Evolutionary conservation across 306 rosid species (phyloP), one percentile per base, ranked within the genome.

Genomic region (Prunus persica): DNA sequence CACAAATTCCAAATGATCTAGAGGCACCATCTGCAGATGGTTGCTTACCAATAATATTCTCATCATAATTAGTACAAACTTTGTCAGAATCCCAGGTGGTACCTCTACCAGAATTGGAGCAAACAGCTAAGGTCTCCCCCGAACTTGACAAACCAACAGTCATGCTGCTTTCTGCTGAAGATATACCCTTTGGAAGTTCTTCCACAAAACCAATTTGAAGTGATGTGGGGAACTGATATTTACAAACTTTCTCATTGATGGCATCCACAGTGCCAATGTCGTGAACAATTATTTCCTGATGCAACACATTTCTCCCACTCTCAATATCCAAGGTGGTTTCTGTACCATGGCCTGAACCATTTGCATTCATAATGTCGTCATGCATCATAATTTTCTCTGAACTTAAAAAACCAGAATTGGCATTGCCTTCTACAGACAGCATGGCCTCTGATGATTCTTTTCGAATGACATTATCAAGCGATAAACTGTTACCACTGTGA

Each of bases 1-100:
- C 79, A 80, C 80, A 79, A 77, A 77, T 78, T 81, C 76, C 90
- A 80, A 74, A 78, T 75, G 82, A 84, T 72, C 43, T 69, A 73
- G 71, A 45, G 55, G 52, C 78, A 58, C 82, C 76, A 83, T 79
- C 38, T 14, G 72, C 57, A 47, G 84, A 73, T 71, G 79, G 79
- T 71, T 56, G 76, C 79, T 74, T 82, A 24, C 51, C 80, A 30
- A 24, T 52, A 61, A 77, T 68, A 68, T 81, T 75, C 79, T 82
- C 86, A 55, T 64, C 84, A 71, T 65, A 76, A 82, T 73, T 78
- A 58, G 65, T 65, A 47, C 67, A 54, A 43, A 79, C 77, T 67
- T 75, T 49, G 55, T 80, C 72, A 73, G 84, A 86, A 75, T 65
- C 82, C 80, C 65, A 78, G 32, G 63, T 65, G 75, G 71, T 77